Percentiles rank a stretch among this genome's conserved stretches.
Conservation (phyloP, 768 basidiomycete species). For the Mycena pura region DNA sequence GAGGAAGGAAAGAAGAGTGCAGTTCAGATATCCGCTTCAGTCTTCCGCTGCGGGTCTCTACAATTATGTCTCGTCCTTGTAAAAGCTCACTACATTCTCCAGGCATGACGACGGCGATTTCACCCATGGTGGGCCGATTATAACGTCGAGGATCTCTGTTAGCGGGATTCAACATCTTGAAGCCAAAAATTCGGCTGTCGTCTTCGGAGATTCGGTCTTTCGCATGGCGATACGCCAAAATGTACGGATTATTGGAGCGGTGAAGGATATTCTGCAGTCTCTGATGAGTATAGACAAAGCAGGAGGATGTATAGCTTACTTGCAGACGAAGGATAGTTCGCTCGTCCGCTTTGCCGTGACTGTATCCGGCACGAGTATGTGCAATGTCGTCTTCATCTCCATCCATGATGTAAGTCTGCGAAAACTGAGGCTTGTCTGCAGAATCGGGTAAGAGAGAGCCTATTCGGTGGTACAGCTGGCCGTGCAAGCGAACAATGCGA, state of each 20-base stretch:
- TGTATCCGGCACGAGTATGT: not conserved
- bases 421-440: not conserved
- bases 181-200: not conserved
- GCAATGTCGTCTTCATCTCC: not conserved
- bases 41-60: not conserved
- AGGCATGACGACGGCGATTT: not conserved
- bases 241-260: not conserved
- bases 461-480: not conserved
- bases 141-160: not conserved
- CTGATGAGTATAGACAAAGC: too few relatives aligned
- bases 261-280: not conserved
- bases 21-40: not conserved
- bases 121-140: not conserved
- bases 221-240: not conserved
- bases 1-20: not conserved
- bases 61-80: not conserved
- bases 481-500: not conserved
- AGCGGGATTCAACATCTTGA: not conserved
- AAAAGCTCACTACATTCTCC: not conserved
- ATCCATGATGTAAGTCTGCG: not conserved
- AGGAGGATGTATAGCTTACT: not conserved
- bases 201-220: not conserved
- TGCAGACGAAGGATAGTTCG: not conserved
- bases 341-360: not conserved
- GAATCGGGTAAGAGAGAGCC: not conserved